These are phyloP conservation scores for Phoma sp. DNA, from an alignment of 2,329 filamentous ascomycete genomes.

Conservation along the genomic window DNA sequence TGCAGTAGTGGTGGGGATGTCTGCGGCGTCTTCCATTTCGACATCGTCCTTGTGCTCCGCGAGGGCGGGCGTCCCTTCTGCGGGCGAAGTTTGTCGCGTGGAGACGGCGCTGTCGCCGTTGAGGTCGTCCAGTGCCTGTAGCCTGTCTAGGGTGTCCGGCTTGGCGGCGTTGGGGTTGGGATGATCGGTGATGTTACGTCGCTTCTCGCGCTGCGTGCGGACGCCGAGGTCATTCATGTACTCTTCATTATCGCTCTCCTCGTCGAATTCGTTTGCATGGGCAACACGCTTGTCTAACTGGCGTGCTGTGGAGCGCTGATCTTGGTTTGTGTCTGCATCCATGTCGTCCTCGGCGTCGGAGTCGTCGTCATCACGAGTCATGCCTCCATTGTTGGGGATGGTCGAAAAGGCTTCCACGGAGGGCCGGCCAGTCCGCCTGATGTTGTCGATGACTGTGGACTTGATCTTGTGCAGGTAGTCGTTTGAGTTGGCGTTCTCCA, in stretches of 20 bases:
- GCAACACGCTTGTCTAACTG: conserved; percentile 80
- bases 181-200: conserved; percentile 67
- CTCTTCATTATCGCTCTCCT: conserved; percentile 88
- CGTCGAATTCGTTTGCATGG: conserved; percentile 74
- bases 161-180: conserved; percentile 58
- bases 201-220: conserved; percentile 59
- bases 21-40: conserved; percentile 42
- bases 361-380: conserved; percentile 65
- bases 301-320: conserved; percentile 80
- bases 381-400: conserved; percentile 58
- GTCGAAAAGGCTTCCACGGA: conserved; percentile 57
- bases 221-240: conserved; percentile 75
- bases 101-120: conserved; percentile 42
- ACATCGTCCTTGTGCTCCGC: conserved; percentile 43
- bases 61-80: conserved; percentile 35
- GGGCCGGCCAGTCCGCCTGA: conserved; percentile 67
- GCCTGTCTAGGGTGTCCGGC: conserved; percentile 36
- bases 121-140: conserved; percentile 33
- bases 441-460: conserved; percentile 68
- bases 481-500: conserved; percentile 73
- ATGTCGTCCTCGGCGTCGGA: conserved; percentile 71
- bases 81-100: conserved; percentile 37
- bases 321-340: conserved; percentile 86
- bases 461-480: conserved; percentile 74
- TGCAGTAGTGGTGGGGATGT: conserved; percentile 20